These are phyloP conservation scores for Neofusicoccum sp. DNA, from an alignment of 2,329 filamentous ascomycete genomes.

Conservation along the genomic window DNA sequence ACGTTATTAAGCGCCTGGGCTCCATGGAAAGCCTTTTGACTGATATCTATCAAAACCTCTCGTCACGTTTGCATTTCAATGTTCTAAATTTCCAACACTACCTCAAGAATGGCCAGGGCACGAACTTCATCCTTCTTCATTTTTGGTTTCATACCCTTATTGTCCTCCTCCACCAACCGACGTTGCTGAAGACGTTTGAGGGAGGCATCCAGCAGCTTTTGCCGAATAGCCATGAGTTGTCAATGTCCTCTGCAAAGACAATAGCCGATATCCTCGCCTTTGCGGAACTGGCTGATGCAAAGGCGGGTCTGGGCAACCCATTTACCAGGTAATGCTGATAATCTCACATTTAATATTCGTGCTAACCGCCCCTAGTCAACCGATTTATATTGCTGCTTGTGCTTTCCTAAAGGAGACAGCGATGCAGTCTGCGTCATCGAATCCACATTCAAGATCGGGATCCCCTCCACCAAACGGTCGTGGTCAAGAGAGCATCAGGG, in stretches of 20 bases:
- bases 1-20: slow-evolving; percentile 68
- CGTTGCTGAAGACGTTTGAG: slow-evolving; percentile 73
- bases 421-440: slow-evolving; percentile 62
- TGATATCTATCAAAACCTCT: slow-evolving; percentile 69
- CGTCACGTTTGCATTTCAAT: slow-evolving; percentile 75
- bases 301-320: slow-evolving; percentile 82
- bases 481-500: background rate
- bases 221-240: slow-evolving; percentile 74
- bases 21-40: slow-evolving; percentile 82
- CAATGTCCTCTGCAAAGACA: slow-evolving; percentile 87
- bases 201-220: slow-evolving; percentile 69
- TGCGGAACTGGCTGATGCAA: slow-evolving; percentile 79
- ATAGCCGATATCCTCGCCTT: slow-evolving; percentile 87
- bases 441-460: slow-evolving; percentile 60
- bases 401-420: slow-evolving; percentile 83
- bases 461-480: slow-evolving; percentile 42
- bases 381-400: slow-evolving; percentile 87
- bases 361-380: slow-evolving; percentile 57
- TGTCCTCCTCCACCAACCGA: slow-evolving; percentile 80
- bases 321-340: slow-evolving; percentile 58
- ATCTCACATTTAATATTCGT: slow-evolving; percentile 17
- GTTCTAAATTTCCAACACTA: slow-evolving; percentile 84
- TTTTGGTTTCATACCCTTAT: slow-evolving; percentile 89
- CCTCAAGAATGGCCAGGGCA: slow-evolving; percentile 75
- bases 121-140: slow-evolving; percentile 81